Evolutionary conservation across 2,329 filamentous ascomycete species (phyloP).

Genomic region (Aspergillus persii): DNA sequence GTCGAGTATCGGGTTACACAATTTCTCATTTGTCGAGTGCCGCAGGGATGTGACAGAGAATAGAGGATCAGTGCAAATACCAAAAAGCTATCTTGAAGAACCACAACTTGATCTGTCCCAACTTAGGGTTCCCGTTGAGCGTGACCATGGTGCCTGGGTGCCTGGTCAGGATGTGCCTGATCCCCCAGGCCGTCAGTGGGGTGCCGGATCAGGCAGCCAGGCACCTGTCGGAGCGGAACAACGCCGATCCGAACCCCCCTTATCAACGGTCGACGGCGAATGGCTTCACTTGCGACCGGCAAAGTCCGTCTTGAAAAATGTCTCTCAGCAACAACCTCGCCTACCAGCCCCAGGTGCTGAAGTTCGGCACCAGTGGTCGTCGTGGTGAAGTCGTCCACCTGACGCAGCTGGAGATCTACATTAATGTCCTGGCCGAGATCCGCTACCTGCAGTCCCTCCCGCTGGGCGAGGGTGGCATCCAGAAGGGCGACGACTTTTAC

Average conservation of each 20-base stretch:
- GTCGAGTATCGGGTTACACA: too few species aligned
- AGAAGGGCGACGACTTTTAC: constrained; percentile 32
- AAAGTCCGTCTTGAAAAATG: background rate
- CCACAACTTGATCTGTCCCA: too few species aligned
- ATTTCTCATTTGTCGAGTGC: too few species aligned
- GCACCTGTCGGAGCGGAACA: background rate
- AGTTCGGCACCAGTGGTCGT: constrained; percentile 37
- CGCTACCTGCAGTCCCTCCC: constrained; percentile 30
- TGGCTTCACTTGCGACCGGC: background rate
- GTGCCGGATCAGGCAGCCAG: background rate
- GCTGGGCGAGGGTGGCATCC: constrained; percentile 27
- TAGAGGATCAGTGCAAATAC: too few species aligned
- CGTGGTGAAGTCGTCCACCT: constrained; percentile 31
- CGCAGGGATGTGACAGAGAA: too few species aligned
- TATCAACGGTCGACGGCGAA: background rate
- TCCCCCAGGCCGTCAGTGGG: background rate
- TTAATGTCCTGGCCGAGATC: constrained; percentile 32
- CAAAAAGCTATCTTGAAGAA: too few species aligned
- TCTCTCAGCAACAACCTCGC: constrained; percentile 10
- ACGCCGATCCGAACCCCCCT: background rate
- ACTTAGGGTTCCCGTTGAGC: background rate
- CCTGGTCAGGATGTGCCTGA: background rate
- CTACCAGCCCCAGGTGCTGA: constrained; percentile 28
- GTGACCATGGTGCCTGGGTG: background rate
- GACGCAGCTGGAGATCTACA: constrained; percentile 36